phyloP scores from a whole-genome alignment of 2,329 filamentous ascomycete genomes.

The Curvularia sp. region DNA sequence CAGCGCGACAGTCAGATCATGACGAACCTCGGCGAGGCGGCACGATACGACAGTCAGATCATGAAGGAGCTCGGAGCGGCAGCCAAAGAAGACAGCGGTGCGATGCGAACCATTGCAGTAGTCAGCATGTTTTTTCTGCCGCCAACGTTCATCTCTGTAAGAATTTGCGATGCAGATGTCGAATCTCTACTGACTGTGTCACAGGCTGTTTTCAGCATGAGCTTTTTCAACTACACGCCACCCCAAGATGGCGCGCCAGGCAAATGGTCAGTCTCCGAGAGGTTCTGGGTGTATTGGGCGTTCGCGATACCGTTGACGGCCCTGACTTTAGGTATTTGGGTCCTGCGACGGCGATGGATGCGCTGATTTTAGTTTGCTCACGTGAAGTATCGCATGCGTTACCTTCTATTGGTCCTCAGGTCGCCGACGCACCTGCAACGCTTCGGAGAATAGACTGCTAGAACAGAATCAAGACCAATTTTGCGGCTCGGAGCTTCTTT shows the following conservation, averaged over 20 bases:
- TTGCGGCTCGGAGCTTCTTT: not conserved
- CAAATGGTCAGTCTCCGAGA: constrained; percentile 25
- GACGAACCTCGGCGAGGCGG: constrained; percentile 23
- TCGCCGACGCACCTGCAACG: no score
- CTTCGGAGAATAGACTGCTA: no score
- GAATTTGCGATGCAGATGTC: not conserved
- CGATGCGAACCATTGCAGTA: constrained; percentile 27
- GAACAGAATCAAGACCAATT: not conserved
- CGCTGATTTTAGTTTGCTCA: not conserved
- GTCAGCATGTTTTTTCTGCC: constrained; percentile 34
- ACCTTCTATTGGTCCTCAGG: not conserved
- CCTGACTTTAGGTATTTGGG: constrained; percentile 22
- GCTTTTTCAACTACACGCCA: constrained; percentile 29
- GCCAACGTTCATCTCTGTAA: constrained; percentile 29
- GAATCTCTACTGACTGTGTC: constrained; percentile 1
- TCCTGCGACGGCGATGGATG: constrained; percentile 13
- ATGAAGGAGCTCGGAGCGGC: constrained; percentile 25
- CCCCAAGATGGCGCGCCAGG: not conserved
- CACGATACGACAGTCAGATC: constrained; percentile 21
- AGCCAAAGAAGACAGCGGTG: constrained; percentile 23
- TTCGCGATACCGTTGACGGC: constrained; percentile 27
- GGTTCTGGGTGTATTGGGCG: constrained; percentile 32
- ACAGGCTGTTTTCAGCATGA: constrained; percentile 34
- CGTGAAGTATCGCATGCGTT: not conserved
- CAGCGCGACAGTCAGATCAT: constrained; percentile 28